These are phyloP conservation scores for Neoboletus subvelutipes DNA, from an alignment of 768 basidiomycete genomes.

Conservation along the genomic window DNA sequence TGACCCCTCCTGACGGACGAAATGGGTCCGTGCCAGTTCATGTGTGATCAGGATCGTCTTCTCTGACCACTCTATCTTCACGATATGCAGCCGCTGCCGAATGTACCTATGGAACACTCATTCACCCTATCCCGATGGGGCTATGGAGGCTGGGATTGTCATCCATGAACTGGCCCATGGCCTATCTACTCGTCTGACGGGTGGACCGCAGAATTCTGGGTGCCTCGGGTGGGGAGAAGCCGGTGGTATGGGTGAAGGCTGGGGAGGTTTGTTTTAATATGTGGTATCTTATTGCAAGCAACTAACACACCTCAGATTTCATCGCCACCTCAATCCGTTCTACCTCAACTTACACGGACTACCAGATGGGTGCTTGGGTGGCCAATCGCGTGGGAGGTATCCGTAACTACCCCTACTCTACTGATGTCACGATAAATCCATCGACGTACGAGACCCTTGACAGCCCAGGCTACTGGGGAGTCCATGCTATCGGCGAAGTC, in stretches of 20 bases:
- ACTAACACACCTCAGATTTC: constrained; percentile 50
- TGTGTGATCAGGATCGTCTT: neutral
- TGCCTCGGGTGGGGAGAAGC: constrained; percentile 49
- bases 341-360: constrained; percentile 69
- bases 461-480: constrained; percentile 91
- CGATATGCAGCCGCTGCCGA: constrained; percentile 59
- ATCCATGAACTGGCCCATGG: constrained; percentile 91
- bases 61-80: neutral
- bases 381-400: constrained; percentile 76
- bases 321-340: constrained; percentile 86
- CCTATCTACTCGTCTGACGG: constrained; percentile 89
- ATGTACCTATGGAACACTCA: constrained; percentile 98
- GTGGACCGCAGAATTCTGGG: constrained; percentile 88
- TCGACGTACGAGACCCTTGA: constrained; percentile 94
- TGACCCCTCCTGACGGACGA: constrained; percentile 81
- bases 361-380: constrained; percentile 94
- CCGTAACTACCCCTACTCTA: constrained; percentile 86
- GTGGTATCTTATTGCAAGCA: neutral
- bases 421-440: constrained; percentile 75
- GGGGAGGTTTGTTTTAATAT: too few species aligned
- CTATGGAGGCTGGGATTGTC: constrained; percentile 95
- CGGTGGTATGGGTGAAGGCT: too few species aligned
- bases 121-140: constrained; percentile 89
- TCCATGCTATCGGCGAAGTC: constrained; percentile 90
- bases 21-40: constrained; percentile 49